Evolutionary conservation across 352 stramenopile species (phyloP).

Genomic region (Phytophthora europaea): DNA sequence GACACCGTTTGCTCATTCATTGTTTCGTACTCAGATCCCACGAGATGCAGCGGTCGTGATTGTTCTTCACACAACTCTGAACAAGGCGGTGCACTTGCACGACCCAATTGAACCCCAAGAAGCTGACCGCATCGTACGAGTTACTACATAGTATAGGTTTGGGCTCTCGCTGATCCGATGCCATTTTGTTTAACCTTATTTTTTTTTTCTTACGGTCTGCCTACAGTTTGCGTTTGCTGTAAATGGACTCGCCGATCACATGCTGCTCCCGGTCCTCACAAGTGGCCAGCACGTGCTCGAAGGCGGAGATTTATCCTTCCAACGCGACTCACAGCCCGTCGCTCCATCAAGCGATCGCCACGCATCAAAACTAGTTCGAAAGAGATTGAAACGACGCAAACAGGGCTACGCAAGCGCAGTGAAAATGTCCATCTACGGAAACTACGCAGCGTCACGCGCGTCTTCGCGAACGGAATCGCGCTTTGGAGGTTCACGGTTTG

Average conservation of each 20-base stretch:
- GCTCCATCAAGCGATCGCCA: conserved; percentile 32
- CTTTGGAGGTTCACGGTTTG: conserved; percentile 44
- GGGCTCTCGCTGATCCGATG: not conserved
- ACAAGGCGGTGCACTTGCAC: conserved; percentile 17
- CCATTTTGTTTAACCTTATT: not conserved
- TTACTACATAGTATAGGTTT: not conserved
- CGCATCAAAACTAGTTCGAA: conserved; percentile 28
- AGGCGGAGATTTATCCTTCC: conserved; percentile 27
- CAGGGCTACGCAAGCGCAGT: conserved; percentile 13
- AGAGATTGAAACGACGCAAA: conserved; percentile 35
- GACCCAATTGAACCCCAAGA: conserved; percentile 33
- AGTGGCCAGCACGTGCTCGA: conserved; percentile 13
- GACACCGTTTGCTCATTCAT: not conserved
- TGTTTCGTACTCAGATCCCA: conserved; percentile 11
- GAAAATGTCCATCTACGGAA: conserved; percentile 28
- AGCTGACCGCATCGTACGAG: conserved; percentile 28
- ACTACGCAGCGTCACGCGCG: conserved; percentile 40
- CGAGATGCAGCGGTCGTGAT: conserved; percentile 23
- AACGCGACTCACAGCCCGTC: conserved; percentile 22
- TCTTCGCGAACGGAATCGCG: conserved; percentile 48
- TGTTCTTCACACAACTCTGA: conserved; percentile 13
- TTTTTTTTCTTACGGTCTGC: not conserved
- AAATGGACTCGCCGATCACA: conserved; percentile 26
- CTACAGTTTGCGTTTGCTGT: conserved; percentile 32
- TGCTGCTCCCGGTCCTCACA: conserved; percentile 35